These are phyloP conservation scores for Psilocybe azurescens DNA, from an alignment of 768 basidiomycete species.

Conservation along the genomic window DNA sequence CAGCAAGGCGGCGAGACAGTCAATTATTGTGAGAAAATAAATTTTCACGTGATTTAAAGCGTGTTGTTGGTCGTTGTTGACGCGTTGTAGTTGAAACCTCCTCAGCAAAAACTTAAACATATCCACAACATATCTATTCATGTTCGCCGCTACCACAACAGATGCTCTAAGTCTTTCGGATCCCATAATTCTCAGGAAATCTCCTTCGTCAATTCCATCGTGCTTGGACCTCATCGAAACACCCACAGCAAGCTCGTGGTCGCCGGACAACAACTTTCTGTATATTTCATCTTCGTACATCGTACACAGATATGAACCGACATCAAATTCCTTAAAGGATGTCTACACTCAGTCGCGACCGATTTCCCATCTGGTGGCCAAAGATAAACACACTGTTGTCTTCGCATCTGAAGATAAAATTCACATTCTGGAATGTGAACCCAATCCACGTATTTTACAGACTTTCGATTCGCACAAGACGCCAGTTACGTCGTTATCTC, in stretches of 20 bases:
- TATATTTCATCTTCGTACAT: slow-evolving; percentile 53
- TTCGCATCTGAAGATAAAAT: slow-evolving; percentile 52
- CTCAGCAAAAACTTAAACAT: slow-evolving; percentile 2
- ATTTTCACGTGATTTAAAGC: slow-evolving; percentile 4
- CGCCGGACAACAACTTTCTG: slow-evolving; percentile 57
- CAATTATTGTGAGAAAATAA: too few species aligned
- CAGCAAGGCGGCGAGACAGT: too few species aligned
- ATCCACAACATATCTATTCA: slow-evolving; percentile 25
- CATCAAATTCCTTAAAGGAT: slow-evolving; percentile 47
- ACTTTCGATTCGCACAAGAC: slow-evolving; percentile 58
- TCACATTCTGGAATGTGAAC: slow-evolving; percentile 53
- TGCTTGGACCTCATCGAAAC: slow-evolving; percentile 38
- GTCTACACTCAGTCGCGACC: slow-evolving; percentile 41
- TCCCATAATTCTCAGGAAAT: slow-evolving; percentile 48
- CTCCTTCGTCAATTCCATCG: slow-evolving; percentile 44
- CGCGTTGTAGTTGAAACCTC: slow-evolving; percentile 16
- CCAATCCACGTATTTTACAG: slow-evolving; percentile 44
- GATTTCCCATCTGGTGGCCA: slow-evolving; percentile 38
- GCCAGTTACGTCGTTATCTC: slow-evolving; percentile 55
- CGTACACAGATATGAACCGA: slow-evolving; percentile 60
- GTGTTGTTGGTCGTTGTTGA: slow-evolving; percentile 23
- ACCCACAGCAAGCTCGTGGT: slow-evolving; percentile 56
- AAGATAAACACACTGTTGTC: slow-evolving; percentile 48
- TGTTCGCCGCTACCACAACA: slow-evolving; percentile 62
- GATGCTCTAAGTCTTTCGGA: slow-evolving; percentile 55